A percentile compares a stretch with the other conserved stretches of the same genome.
These are phyloP conservation scores for Closterium sp. DNA, from an alignment of 139 green algal genomes.

Conservation along the genomic window DNA sequence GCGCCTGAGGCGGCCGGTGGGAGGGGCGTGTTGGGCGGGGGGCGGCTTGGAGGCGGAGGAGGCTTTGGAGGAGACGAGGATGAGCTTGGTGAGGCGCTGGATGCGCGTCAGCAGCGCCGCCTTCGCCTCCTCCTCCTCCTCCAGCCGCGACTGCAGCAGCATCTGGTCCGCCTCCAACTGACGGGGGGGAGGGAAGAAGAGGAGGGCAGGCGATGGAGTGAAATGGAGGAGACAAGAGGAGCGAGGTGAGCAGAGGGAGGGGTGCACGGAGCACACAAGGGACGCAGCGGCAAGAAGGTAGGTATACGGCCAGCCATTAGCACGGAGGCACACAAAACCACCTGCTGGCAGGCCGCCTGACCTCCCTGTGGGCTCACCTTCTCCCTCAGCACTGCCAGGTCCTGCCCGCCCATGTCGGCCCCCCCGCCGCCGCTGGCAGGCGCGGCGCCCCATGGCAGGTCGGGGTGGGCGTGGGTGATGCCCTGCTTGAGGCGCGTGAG, in stretches of 20 bases:
- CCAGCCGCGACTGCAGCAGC: constrained; percentile 66
- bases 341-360: too few species aligned
- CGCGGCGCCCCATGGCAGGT: neutral
- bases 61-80: constrained; percentile 61
- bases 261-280: too few species aligned
- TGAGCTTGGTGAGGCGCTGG: constrained; percentile 61
- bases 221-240: too few species aligned
- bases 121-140: constrained; percentile 72
- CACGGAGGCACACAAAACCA: too few species aligned
- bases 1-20: neutral
- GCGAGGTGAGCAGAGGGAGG: too few species aligned
- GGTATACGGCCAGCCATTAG: neutral
- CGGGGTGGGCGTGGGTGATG: neutral
- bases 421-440: neutral
- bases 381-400: neutral
- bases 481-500: constrained; percentile 58
- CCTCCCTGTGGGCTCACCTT: neutral
- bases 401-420: neutral
- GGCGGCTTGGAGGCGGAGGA: neutral
- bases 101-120: constrained; percentile 59
- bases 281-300: neutral
- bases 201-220: too few species aligned
- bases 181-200: too few species aligned
- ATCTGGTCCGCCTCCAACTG: constrained; percentile 53
- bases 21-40: neutral